Percentiles rank a stretch among this genome's conserved stretches.
These are phyloP conservation scores for Dactylellina cionopaga DNA, from an alignment of 2,329 filamentous ascomycete species.

Conservation along the genomic window DNA sequence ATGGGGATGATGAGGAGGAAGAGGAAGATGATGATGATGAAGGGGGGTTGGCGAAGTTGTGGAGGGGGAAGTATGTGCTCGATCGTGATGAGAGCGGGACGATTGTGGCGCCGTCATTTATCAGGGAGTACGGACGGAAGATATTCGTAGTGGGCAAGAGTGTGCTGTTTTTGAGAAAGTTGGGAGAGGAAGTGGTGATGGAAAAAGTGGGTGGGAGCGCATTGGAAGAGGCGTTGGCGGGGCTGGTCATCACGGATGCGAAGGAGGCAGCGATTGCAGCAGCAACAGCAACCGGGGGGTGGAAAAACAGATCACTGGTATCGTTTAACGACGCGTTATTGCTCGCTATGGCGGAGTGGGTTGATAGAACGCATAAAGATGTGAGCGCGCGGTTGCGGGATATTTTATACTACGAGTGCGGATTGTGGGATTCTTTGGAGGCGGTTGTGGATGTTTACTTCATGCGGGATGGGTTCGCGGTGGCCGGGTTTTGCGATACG, in stretches of 20 bases:
- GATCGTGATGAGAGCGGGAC: conserved; percentile 69
- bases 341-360: conserved; percentile 77
- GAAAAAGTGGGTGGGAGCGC: conserved; percentile 45
- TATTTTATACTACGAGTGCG: conserved; percentile 75
- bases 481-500: conserved; percentile 67
- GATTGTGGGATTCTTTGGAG: conserved; percentile 72
- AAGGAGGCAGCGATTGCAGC: conserved; percentile 67
- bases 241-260: conserved; percentile 61
- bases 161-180: conserved; percentile 79
- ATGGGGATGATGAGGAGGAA: conserved; percentile 47
- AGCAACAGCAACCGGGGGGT: conserved; percentile 64
- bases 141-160: conserved; percentile 92
- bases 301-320: conserved; percentile 58
- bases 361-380: conserved; percentile 76
- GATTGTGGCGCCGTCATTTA: conserved; percentile 77
- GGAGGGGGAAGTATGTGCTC: conserved; percentile 78
- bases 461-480: conserved; percentile 71
- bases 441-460: conserved; percentile 79
- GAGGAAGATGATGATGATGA: conserved; percentile 53
- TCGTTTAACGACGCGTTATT: conserved; percentile 81
- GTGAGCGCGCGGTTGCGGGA: conserved; percentile 74
- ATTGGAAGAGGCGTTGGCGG: conserved; percentile 58
- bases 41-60: conserved; percentile 70
- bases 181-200: conserved; percentile 67
- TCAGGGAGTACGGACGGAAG: conserved; percentile 73